Conservation (phyloP, 2,329 filamentous ascomycete species). For the Cytospora schulzeri region DNA sequence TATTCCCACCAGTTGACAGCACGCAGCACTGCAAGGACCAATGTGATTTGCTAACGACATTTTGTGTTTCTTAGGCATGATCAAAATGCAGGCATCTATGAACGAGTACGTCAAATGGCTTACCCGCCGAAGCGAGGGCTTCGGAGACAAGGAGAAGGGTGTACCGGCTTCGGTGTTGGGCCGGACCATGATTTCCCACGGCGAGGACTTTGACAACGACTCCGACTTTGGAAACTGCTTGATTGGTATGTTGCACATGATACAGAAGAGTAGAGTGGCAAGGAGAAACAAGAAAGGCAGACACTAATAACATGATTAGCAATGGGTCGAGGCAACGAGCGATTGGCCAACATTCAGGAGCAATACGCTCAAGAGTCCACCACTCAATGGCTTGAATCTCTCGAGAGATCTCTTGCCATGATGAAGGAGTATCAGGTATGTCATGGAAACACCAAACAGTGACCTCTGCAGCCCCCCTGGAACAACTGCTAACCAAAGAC, state of each 20-base stretch:
- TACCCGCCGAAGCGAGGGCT: conserved; percentile 76
- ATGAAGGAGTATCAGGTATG: conserved; percentile 97
- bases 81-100: conserved; percentile 85
- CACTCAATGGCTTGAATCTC: conserved; percentile 84
- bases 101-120: conserved; percentile 85
- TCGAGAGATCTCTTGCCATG: conserved; percentile 85
- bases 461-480: neutral
- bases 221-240: conserved; percentile 91
- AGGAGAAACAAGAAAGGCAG: neutral
- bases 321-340: conserved; percentile 85
- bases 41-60: neutral
- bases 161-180: conserved; percentile 79
- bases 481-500: neutral
- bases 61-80: conserved; percentile 68
- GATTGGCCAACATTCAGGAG: conserved; percentile 83
- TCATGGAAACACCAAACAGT: conserved; percentile 7
- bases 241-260: conserved; percentile 54
- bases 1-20: conserved; percentile 8
- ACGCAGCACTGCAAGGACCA: neutral
- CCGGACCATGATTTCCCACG: conserved; percentile 82
- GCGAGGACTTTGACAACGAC: conserved; percentile 88
- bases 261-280: neutral
- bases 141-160: conserved; percentile 77
- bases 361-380: conserved; percentile 77
- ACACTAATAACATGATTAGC: conserved; percentile 44